Base-by-base conservation (phyloP, 345 rosid species). In the Eucalyptus shirleyi region DNA sequence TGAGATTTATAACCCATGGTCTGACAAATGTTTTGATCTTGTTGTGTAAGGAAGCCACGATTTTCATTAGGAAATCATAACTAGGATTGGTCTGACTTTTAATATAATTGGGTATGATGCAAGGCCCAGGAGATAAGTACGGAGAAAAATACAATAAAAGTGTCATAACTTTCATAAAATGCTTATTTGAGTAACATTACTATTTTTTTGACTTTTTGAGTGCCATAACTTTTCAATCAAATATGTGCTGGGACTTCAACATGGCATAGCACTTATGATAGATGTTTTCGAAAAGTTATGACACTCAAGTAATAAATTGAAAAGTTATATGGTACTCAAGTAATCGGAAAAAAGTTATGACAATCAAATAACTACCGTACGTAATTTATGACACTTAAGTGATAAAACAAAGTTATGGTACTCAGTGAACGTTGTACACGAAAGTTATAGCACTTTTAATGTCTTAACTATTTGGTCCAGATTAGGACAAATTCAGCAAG, bases 191-290 rank as follows among this genome's bases (percentile, higher is more conserved):
- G 3, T 56, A 10, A 10, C 62, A 26, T 26, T 4, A 56, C 30
- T 0, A 11, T 4, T 0, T 56, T 56, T 56, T 56, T 1, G 0
- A 56, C 62, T 0, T 0, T 56, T 56, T 56, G 62, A 26, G 30
- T 56, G 14, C 13, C 62, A 10, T 56, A 56, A 24, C 12, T 56
- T 53, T 53, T 23, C 62, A 56, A 56, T 40, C 42, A 40, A 40
- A 40, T 40, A 40, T 40, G 28, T 55, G 28, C 0, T 1, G 28
- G 12, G 28, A 23, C 3, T 56, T 0, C 1, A 2, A 56, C 13
- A 8, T 10, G 13, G 28, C 62, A 23, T 56, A 9, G 62, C 30
- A 2, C 6, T 56, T 56, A 0, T 56, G 3, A 4, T 56, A 0
- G 30, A 56, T 24, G 30, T 4, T 56, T 56, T 56, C 28, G 23